These are phyloP conservation scores for Penicillium sp. DNA, from an alignment of 2,329 filamentous ascomycete species.

Conservation along the genomic window DNA sequence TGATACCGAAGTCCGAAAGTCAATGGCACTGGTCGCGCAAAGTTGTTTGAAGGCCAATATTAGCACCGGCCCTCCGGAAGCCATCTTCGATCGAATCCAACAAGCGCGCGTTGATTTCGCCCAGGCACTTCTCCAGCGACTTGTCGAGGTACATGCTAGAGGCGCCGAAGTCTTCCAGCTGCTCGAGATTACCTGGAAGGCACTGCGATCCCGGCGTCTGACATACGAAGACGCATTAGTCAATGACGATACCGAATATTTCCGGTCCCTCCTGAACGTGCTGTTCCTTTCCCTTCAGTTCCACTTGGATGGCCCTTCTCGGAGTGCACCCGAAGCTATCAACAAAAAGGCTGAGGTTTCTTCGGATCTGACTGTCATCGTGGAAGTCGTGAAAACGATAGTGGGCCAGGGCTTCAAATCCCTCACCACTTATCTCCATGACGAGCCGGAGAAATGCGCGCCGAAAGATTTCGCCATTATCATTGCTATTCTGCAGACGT, in stretches of 20 bases:
- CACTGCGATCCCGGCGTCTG: constrained; percentile 52
- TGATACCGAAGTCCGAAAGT: constrained; percentile 58
- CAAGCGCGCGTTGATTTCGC: constrained; percentile 76
- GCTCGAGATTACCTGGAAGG: constrained; percentile 59
- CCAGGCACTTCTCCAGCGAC: constrained; percentile 75
- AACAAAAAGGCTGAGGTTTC: constrained; percentile 38
- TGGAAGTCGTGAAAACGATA: constrained; percentile 76
- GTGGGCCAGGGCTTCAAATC: constrained; percentile 80
- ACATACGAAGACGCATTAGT: constrained; percentile 60
- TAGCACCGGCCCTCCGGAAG: constrained; percentile 67
- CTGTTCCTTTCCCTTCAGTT: constrained; percentile 75
- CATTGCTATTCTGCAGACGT: constrained; percentile 82
- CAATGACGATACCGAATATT: constrained; percentile 64
- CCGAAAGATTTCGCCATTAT: constrained; percentile 83
- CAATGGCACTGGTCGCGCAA: constrained; percentile 70
- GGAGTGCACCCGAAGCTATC: constrained; percentile 32
- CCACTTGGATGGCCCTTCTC: constrained; percentile 37
- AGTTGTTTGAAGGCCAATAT: constrained; percentile 79
- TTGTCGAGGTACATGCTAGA: constrained; percentile 58
- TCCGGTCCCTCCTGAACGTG: constrained; percentile 77
- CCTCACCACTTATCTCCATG: constrained; percentile 77
- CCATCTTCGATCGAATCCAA: constrained; percentile 76
- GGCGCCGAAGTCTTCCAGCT: constrained; percentile 53
- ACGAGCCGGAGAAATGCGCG: constrained; percentile 60
- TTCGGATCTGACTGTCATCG: constrained; percentile 56